Evolutionary conservation across 2,329 filamentous ascomycete genomes (phyloP), one percentile per base, ranked within the genome.

Genomic region (Clonostachys byssicola): DNA sequence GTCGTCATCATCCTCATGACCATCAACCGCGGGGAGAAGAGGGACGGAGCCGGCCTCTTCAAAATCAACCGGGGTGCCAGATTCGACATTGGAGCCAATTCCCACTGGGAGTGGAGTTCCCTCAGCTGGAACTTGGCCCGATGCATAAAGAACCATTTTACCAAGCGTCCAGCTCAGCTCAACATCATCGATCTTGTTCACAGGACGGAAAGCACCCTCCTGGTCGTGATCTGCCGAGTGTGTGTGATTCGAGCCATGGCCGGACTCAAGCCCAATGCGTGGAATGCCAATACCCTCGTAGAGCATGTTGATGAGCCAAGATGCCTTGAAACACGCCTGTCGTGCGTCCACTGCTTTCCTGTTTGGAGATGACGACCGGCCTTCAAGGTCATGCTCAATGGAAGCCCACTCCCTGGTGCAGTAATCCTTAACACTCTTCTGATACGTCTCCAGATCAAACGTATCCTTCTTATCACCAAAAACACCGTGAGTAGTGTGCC

Each of bases 91-190:
- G 67, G 85, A 90, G 48, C 94, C 94, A 61, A 97, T 97, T 1
- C 94, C 94, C 10, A 99, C 94, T 0, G 92, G 89, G 3, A 92
- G 71, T 3, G 60, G 55, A 2, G 64, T 71, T 2, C 73, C 75
- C 7, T 75, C 68, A 0, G 89, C 79, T 2, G 88, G 85, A 6
- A 99, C 77, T 63, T 96, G 90, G 5, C 90, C 94, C 1, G 92
- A 85, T 5, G 94, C 94, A 57, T 97, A 97, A 5, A 99, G 79
- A 7, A 99, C 81, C 79, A 97, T 96, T 62, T 96, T 96, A 2
- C 94, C 94, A 6, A 99, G 72, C 0, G 94, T 97, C 94, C 94
- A 99, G 71, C 89, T 95, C 16, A 99, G 86, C 71, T 99, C 95
- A 7, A 91, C 86, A 16, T 85, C 88, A 55, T 91, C 83, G 55